Conservation (phyloP, 805 yeast species). For the Yamadazyma nakazawae region DNA sequence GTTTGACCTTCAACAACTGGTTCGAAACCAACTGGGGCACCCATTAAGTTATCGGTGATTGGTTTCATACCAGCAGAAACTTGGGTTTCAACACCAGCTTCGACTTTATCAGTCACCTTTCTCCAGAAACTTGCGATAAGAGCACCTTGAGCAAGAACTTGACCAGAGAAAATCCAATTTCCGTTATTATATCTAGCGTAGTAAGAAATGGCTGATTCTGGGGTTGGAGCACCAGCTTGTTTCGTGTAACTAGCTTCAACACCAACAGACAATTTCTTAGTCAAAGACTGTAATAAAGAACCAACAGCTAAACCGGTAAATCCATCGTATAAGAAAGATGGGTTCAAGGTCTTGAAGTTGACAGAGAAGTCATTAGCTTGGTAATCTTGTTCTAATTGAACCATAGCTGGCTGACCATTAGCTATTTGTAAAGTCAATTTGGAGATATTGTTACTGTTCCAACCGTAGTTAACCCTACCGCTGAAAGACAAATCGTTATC, state of each 20-base stretch:
- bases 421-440: conserved; percentile 88
- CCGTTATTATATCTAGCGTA: conserved; percentile 86
- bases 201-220: conserved; percentile 88
- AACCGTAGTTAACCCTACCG: conserved; percentile 88
- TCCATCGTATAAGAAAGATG: conserved; percentile 68
- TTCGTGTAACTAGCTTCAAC: conserved; percentile 87
- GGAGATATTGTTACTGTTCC: conserved; percentile 75
- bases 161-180: conserved; percentile 92
- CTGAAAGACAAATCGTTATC: conserved; percentile 83
- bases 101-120: conserved; percentile 87
- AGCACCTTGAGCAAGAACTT: conserved; percentile 90
- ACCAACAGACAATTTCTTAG: conserved; percentile 83
- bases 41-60: conserved; percentile 70
- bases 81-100: conserved; percentile 90
- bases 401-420: conserved; percentile 86
- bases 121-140: conserved; percentile 89
- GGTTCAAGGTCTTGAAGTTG: conserved; percentile 89
- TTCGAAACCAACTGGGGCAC: conserved; percentile 76
- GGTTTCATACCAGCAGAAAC: conserved; percentile 74
- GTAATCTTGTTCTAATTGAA: conserved; percentile 94
- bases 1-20: conserved; percentile 89
- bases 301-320: conserved; percentile 89
- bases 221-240: conserved; percentile 63
- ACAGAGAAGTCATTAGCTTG: conserved; percentile 85
- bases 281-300: conserved; percentile 83